Evolutionary conservation across 139 green algal species (phyloP), one percentile per base, ranked within the genome.

Genomic region (Zygnema circumcarinatum): DNA sequence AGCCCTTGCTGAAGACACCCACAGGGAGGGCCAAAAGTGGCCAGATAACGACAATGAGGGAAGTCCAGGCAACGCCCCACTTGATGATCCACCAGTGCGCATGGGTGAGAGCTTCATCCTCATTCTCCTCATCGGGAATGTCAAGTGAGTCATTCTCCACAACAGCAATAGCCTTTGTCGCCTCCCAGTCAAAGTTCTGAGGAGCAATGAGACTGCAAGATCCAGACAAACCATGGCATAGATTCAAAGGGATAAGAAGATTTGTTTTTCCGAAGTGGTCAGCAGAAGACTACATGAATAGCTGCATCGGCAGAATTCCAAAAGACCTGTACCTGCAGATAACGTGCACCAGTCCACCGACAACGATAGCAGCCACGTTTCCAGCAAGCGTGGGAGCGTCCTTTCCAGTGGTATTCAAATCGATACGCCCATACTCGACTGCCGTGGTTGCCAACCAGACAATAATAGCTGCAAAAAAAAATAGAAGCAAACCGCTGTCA

Each of bases 21-120:
- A 94, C 94, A 11, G 93, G 92, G 29, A 96, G 91, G 0, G 94
- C 92, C 22, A 96, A 88, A 21, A 91, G 25, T 7, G 94, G 94
- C 94, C 94, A 96, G 22, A 95, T 1, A 47, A 94, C 53, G 68
- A 96, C 89, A 38, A 95, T 92, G 33, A 94, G 74, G 47, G 94
- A 20, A 54, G 94, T 92, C 52, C 95, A 90, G 72, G 82, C 38
- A 54, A 79, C 81, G 47, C 94, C 93, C 75, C 90, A 93, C 2
- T 69, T 81, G 79, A 86, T 29, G 0, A 92, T 92, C 85, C 85
- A 92, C 35, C 22, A 21, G 38, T 88, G 73, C 29, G 85, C 62
- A 0, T 78, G 68, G 38, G 86, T 67, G 16, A 92, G 85, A 62
- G 38, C 31, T 35, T 81, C 47, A n/a, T n/a, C n/a, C 52, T 85